Evolutionary conservation across 208 protist genomes (phyloP), one percentile per base, ranked within the genome.

Genomic region (Trypanosoma caninum): DNA sequence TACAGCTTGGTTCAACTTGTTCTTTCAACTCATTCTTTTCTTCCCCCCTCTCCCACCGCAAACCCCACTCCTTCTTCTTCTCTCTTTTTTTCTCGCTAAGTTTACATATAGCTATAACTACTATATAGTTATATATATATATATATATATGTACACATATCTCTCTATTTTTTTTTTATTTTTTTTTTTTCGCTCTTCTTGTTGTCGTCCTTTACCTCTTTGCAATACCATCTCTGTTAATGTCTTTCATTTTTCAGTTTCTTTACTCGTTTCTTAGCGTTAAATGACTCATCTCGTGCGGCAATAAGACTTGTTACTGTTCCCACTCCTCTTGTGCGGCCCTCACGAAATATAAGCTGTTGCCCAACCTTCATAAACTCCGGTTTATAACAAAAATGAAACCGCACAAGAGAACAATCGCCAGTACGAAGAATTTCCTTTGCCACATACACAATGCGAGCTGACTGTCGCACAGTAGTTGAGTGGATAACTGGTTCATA

Each of bases 401-500:
- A 98, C 40, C 81, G 77, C 2, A 98, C 95, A n/a, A 85, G 74
- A 2, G 95, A 91, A 18, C 75, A 71, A 59, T 98, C 96, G 13
- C 96, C 97, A 3, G 97, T 99, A 57, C 97, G 82, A 6, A 99
- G 75, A 16, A 97, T 69, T 37, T 97, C 93, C 42, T 86, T 80
- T 46, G 88, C 91, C 3, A 97, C 80, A 44, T 84, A 85, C 23
- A 80, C 89, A 42, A 97, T 94, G 28, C 81, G 80, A 1, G 88
- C 90, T 2, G 88, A 89, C 71, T 97, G 91, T 38, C 89, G 80
- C 42, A 98, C 82, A 3, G 94, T 97, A 1, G 73, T 77, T 22
- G 78, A 97, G 78, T 99, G 98, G 27, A 99, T 95, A 25, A 98
- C 93, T 7, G 96, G 93, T 70, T 99, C 95, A 78, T 99, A 99